Percentiles rank a stretch among this genome's conserved stretches.
phyloP scores from a whole-genome alignment of 768 basidiomycete genomes.

The Tulasnella sp. region DNA sequence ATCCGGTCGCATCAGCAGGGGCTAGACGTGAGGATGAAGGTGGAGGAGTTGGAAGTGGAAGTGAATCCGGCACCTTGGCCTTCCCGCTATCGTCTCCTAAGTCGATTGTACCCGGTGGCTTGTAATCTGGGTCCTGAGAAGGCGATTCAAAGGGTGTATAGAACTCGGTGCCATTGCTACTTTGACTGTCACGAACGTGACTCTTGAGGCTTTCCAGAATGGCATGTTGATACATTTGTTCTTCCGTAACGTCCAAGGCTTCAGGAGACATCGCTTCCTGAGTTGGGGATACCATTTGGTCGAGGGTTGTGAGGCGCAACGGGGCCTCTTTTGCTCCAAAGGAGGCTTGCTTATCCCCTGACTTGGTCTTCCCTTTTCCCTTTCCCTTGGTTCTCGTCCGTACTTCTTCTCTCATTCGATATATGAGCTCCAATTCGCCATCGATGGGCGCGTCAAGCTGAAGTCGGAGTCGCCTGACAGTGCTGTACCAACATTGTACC shows the following conservation, averaged over 20 bases:
- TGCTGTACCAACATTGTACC: neutral
- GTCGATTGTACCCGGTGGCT: neutral
- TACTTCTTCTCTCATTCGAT: neutral
- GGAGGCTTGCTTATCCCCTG: conserved; percentile 6
- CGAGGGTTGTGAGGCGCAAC: neutral
- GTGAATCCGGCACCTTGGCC: neutral
- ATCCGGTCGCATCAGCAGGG: neutral
- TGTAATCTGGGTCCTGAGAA: neutral
- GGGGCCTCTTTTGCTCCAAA: neutral
- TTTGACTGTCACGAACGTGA: neutral
- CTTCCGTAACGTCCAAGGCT: conserved; percentile 20
- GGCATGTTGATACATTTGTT: conserved; percentile 28
- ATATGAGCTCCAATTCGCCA: conserved; percentile 8
- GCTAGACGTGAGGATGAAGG: neutral
- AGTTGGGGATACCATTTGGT: neutral
- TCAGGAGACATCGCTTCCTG: neutral
- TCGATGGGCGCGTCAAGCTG: conserved; percentile 7
- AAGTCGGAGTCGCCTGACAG: neutral
- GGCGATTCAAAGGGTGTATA: neutral
- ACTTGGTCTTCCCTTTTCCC: conserved; percentile 10
- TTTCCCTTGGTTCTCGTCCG: neutral
- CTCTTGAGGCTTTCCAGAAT: conserved; percentile 24
- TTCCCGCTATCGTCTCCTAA: neutral
- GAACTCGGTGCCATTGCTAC: neutral
- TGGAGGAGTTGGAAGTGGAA: neutral